Evolutionary conservation across 306 rosid species (phyloP).

Genomic region (Acacia melanoxylon): DNA sequence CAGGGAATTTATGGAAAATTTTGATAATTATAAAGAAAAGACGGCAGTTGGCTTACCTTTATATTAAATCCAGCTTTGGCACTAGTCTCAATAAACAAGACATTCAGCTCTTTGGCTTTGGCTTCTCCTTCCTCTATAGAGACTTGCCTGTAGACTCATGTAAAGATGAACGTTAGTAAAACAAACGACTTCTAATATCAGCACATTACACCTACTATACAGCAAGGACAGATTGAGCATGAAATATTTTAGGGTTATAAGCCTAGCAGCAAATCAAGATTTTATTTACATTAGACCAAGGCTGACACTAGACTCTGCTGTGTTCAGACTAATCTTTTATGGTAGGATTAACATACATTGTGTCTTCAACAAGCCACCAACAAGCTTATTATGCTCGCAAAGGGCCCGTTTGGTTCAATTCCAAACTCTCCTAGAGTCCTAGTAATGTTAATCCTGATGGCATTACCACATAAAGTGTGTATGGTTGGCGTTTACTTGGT

Average conservation of each 20-base stretch:
- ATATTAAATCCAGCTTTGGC: conserved; percentile 90
- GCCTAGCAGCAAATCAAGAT: conserved; percentile 3
- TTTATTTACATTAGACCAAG: neutral
- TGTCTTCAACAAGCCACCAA: conserved; percentile 20
- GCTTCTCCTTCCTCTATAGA: conserved; percentile 87
- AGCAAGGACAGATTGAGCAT: neutral
- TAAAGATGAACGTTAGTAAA: conserved; percentile 7
- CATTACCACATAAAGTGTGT: neutral
- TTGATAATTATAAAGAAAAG: neutral
- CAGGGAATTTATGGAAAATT: neutral
- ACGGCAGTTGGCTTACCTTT: conserved; percentile 48
- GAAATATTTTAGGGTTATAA: neutral
- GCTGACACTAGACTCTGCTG: neutral
- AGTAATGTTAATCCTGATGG: neutral
- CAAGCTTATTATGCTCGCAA: neutral
- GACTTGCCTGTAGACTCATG: conserved; percentile 55
- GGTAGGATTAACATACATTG: conserved; percentile 1
- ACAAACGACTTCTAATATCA: conserved; percentile 12
- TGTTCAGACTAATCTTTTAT: conserved; percentile 5
- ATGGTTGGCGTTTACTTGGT: neutral
- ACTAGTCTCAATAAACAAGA: conserved; percentile 77
- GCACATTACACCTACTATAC: neutral
- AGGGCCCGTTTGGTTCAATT: neutral
- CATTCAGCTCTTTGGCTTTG: conserved; percentile 66
- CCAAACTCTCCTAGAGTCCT: neutral